phyloP scores from a whole-genome alignment of 1,139 yeast species.

The Suhomyces ambrosiae region DNA sequence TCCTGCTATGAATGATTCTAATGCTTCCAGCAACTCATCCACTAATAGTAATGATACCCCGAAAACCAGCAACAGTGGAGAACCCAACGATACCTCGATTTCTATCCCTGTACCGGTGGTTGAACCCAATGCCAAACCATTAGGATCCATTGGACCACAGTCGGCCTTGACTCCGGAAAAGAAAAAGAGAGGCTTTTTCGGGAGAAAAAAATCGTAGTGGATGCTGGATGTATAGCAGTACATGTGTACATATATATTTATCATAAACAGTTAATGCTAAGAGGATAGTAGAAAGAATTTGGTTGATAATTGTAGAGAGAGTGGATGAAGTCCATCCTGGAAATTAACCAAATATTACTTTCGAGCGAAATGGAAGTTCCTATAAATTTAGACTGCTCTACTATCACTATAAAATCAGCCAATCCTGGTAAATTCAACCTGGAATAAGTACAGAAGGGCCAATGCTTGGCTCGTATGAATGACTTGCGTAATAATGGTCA shows the following conservation, averaged over 20 bases:
- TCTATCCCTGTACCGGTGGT: constrained; percentile 19
- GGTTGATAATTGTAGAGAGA: too few species aligned
- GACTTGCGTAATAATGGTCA: too few species aligned
- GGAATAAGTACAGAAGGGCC: too few species aligned
- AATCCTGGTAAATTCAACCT: too few species aligned
- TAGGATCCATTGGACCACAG: constrained; percentile 33
- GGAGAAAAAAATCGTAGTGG: constrained; percentile 23
- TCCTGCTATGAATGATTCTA: constrained; percentile 30
- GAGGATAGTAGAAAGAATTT: too few species aligned
- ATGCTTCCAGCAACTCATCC: constrained; percentile 31
- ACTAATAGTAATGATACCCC: constrained; percentile 36
- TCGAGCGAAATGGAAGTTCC: too few species aligned
- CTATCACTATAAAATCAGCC: too few species aligned
- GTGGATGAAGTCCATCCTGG: too few species aligned
- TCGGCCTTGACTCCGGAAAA: constrained; percentile 23
- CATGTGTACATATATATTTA: constrained; percentile 2
- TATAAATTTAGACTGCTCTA: too few species aligned
- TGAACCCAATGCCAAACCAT: constrained; percentile 39
- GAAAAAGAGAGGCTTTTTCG: constrained; percentile 39
- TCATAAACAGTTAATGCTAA: neutral
- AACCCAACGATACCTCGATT: constrained; percentile 18
- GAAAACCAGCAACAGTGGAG: constrained; percentile 24
- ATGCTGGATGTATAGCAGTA: neutral
- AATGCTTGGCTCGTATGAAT: too few species aligned
- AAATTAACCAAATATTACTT: too few species aligned